Conservation (phyloP, 1,284 basidiomycete genomes). For the Puccinia polysora region DNA sequence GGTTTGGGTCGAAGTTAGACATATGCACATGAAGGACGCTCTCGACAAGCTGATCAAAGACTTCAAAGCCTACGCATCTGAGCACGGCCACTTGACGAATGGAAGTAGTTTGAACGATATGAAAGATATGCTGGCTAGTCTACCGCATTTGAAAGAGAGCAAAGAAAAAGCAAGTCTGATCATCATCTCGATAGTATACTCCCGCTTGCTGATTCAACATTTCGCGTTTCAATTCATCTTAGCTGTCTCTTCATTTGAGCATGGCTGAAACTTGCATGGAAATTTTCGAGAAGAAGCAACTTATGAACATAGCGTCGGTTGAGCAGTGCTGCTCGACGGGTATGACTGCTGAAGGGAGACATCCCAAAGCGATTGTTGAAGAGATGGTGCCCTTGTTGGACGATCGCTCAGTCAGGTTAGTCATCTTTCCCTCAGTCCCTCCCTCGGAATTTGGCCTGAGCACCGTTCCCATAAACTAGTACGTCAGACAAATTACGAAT, state of each 20-base stretch:
- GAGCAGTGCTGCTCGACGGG: conserved; percentile 87
- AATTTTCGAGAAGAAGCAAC: conserved; percentile 79
- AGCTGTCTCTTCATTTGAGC: conserved; percentile 88
- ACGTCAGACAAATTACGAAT: conserved; percentile 82
- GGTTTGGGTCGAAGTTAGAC: conserved; percentile 43
- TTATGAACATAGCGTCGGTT: conserved; percentile 79
- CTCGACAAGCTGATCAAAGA: conserved; percentile 43
- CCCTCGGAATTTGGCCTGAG: not conserved
- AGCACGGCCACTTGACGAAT: conserved; percentile 41
- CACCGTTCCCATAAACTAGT: not conserved
- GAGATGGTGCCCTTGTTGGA: conserved; percentile 98
- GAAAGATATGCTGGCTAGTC: conserved; percentile 94
- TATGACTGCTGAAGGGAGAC: conserved; percentile 77
- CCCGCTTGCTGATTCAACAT: not conserved
- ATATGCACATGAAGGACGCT: conserved; percentile 44
- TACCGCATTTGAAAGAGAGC: conserved; percentile 93
- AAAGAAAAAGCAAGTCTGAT: conserved; percentile 65
- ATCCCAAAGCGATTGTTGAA: conserved; percentile 86
- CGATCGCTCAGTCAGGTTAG: conserved; percentile 63
- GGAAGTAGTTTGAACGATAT: conserved; percentile 88
- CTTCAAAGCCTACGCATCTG: conserved; percentile 53
- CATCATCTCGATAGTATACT: not conserved
- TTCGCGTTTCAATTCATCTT: not conserved
- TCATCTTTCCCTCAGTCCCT: not conserved
- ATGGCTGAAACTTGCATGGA: conserved; percentile 98